Evolutionary conservation across 2,329 filamentous ascomycete genomes (phyloP).

Genomic region (Ophiocordyceps camponoti-floridani): DNA sequence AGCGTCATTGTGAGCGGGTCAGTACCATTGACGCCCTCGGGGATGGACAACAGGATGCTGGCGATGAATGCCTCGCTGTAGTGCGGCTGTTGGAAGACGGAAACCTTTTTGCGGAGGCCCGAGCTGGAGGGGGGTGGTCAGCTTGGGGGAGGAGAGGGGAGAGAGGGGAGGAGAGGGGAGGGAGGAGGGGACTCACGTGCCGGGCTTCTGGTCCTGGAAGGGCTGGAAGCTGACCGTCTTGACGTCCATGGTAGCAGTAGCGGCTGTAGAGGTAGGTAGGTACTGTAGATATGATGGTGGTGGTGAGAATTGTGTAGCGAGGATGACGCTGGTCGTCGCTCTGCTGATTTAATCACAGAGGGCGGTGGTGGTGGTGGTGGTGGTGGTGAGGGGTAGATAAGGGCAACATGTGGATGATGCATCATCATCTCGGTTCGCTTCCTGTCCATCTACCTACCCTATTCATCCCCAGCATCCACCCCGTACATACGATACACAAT

Average conservation of each 20-base stretch:
- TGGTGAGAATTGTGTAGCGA: background rate
- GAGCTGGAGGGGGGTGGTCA: conserved; percentile 38
- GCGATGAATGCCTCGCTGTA: conserved; percentile 94
- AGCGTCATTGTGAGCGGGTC: too few species aligned
- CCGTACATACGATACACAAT: too few species aligned
- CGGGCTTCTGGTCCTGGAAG: conserved; percentile 94
- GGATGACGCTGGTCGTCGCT: background rate
- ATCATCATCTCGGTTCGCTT: too few species aligned
- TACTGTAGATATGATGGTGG: background rate
- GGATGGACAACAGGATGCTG: conserved; percentile 89
- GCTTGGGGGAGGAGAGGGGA: background rate
- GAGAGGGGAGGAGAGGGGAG: conserved; percentile 3
- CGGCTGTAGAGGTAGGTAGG: too few species aligned
- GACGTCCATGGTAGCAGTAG: conserved; percentile 35
- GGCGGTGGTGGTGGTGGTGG: background rate
- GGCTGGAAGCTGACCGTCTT: conserved; percentile 69
- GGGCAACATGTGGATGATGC: too few species aligned
- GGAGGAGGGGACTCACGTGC: conserved; percentile 57
- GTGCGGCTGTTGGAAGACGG: conserved; percentile 85
- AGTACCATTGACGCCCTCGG: conserved; percentile 68
- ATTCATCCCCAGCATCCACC: too few species aligned
- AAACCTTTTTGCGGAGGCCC: conserved; percentile 97
- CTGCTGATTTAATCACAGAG: background rate
- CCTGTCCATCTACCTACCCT: background rate
- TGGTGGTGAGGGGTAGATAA: background rate